Conservation (phyloP, 2,329 filamentous ascomycete genomes). For the Cladobotryum mycophilum region DNA sequence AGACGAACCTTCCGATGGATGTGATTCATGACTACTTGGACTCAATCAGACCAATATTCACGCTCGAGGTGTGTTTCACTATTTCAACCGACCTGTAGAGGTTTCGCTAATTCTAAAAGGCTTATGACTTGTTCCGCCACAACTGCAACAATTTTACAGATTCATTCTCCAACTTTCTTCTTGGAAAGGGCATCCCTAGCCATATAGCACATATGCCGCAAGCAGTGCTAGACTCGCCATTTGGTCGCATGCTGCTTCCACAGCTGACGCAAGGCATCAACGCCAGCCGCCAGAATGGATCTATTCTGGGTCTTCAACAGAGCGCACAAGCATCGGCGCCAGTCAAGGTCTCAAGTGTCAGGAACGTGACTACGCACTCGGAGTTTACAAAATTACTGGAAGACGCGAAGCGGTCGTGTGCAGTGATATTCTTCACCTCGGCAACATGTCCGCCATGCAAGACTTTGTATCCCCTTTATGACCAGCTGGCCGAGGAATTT, state of each 20-base stretch:
- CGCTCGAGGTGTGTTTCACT: constrained; percentile 52
- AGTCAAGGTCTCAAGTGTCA: constrained; percentile 38
- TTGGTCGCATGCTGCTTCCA: constrained; percentile 81
- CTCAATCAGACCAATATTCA: constrained; percentile 76
- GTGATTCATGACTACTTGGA: constrained; percentile 83
- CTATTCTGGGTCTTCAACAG: constrained; percentile 47
- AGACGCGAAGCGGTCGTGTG: constrained; percentile 61
- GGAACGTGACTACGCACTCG: constrained; percentile 46
- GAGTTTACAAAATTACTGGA: constrained; percentile 33
- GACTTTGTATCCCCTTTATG: constrained; percentile 72
- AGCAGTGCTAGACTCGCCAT: constrained; percentile 76
- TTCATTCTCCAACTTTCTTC: constrained; percentile 80
- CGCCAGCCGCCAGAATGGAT: constrained; percentile 43
- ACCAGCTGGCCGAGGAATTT: constrained; percentile 69
- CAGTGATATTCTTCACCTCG: constrained; percentile 88
- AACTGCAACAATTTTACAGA: constrained; percentile 99
- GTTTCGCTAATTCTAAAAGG: constrained; percentile 35
- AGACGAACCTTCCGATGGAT: constrained; percentile 71
- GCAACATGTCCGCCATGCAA: constrained; percentile 82
- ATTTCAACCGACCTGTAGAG: too few species aligned
- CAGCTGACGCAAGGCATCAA: constrained; percentile 52
- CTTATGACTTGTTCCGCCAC: constrained; percentile 82
- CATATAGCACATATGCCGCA: constrained; percentile 82
- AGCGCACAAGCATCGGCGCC: constrained; percentile 20
- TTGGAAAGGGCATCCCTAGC: constrained; percentile 81